These are phyloP conservation scores for Herpetomonas tarakana DNA, from an alignment of 208 protist species.

Conservation along the genomic window DNA sequence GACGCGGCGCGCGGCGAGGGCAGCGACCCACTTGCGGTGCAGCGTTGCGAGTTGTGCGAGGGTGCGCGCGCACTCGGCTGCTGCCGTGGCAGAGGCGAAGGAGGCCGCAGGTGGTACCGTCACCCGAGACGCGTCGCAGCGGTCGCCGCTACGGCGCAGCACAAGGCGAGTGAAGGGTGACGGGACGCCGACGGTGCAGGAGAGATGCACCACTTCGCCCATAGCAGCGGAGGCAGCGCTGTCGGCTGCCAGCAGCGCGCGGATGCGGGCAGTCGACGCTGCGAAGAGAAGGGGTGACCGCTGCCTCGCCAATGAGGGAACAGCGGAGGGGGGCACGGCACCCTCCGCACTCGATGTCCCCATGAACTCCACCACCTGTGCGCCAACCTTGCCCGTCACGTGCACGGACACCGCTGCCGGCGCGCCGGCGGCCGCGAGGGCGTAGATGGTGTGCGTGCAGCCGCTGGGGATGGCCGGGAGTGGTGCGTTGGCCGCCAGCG, in stretches of 20 bases:
- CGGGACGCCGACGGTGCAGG: constrained; percentile 29
- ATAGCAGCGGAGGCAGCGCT: constrained; percentile 21
- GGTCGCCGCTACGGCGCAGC: constrained; percentile 8
- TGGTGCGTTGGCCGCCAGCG: constrained; percentile 14
- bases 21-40: neutral
- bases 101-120: neutral
- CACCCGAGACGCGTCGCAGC: neutral
- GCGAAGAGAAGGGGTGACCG: constrained; percentile 19
- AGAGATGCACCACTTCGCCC: constrained; percentile 45
- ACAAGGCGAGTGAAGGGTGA: constrained; percentile 60
- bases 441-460: constrained; percentile 36
- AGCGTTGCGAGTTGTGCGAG: neutral
- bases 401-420: constrained; percentile 23
- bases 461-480: constrained; percentile 35
- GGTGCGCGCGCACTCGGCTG: neutral
- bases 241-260: constrained; percentile 17
- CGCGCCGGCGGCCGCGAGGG: constrained; percentile 21
- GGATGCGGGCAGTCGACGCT: constrained; percentile 39
- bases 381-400: constrained; percentile 46
- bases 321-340: neutral
- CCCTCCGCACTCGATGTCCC: constrained; percentile 15
- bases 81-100: neutral
- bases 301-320: neutral
- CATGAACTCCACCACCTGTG: constrained; percentile 51
- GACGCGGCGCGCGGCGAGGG: neutral